Evolutionary conservation across 2,329 filamentous ascomycete genomes (phyloP).

Genomic region (Pseudocercospora fijiensis): DNA sequence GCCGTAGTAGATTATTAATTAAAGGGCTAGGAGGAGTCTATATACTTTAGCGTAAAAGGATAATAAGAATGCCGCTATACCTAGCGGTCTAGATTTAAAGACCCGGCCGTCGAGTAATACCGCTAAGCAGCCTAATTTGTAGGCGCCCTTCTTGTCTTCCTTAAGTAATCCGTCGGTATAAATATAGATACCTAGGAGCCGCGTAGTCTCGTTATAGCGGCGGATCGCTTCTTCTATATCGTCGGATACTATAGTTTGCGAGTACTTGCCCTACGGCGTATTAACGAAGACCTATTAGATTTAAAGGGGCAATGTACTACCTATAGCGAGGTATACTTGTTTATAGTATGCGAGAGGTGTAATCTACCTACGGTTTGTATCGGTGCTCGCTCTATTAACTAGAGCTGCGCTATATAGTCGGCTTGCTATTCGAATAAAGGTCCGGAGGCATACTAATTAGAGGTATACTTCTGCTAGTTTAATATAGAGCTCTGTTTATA

Average conservation of each 20-base stretch:
- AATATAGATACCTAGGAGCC: background rate
- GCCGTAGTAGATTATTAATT: background rate
- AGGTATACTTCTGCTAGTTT: too few species aligned
- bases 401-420: background rate
- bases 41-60: background rate
- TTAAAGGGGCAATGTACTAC: background rate
- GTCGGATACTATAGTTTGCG: background rate
- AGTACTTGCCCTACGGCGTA: background rate
- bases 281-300: too few species aligned
- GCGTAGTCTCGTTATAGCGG: background rate
- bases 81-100: background rate
- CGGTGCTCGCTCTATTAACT: background rate
- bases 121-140: background rate
- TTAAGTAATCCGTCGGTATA: background rate
- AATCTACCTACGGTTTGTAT: background rate
- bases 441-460: background rate
- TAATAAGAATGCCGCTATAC: background rate
- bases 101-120: background rate
- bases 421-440: background rate
- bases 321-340: background rate
- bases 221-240: background rate
- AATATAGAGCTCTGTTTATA: background rate
- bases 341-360: background rate
- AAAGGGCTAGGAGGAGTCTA: background rate
- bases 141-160: background rate